Evolutionary conservation across 306 rosid species (phyloP), one percentile per base, ranked within the genome.

Genomic region (Lablab purpureus): DNA sequence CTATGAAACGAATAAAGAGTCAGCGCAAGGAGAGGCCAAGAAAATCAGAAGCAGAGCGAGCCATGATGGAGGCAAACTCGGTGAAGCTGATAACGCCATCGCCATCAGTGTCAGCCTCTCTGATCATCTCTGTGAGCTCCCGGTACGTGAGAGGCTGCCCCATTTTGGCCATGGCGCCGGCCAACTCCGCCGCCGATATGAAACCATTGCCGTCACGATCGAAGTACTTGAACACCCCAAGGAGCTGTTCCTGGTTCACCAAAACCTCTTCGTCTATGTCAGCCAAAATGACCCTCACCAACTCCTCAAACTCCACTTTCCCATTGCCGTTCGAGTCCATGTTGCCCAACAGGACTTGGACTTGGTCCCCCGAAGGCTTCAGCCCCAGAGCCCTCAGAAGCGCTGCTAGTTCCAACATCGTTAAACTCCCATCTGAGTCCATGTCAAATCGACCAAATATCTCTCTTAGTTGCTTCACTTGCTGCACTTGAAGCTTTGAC

Each of bases 361-460:
- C 78, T 84, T 91, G 91, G 34, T 94, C 97, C 0, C 93, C 94
- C 0, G 92, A 83, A 0, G 93, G 93, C 56, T 88, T 94, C 5
- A 94, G 83, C 15, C 97, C 97, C 7, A 94, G 79, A 0, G 98
- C 92, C 40, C 93, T 77, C 15, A 94, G 91, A 15, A 94, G 94
- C 3, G 97, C 94, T 0, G 97, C 97, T 11, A 94, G 87, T 89
- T 94, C 97, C 1, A 94, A 85, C 34, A 86, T 80, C 67, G 98
- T 92, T 17, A 94, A 83, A 81, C 97, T 94, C 9, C 98, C 98
- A 28, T 94, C 97, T 3, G 93, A 87, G 54, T 91, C 94, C 94
- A 90, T 87, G 87, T 92, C 98, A 12, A 94, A 94, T 51, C 97
- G 69, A 3, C 74, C 76, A 30, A 94, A 94, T 0, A 94, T 88